These are phyloP conservation scores for Alternaria arbusti DNA, from an alignment of 2,329 filamentous ascomycete genomes.

Conservation along the genomic window DNA sequence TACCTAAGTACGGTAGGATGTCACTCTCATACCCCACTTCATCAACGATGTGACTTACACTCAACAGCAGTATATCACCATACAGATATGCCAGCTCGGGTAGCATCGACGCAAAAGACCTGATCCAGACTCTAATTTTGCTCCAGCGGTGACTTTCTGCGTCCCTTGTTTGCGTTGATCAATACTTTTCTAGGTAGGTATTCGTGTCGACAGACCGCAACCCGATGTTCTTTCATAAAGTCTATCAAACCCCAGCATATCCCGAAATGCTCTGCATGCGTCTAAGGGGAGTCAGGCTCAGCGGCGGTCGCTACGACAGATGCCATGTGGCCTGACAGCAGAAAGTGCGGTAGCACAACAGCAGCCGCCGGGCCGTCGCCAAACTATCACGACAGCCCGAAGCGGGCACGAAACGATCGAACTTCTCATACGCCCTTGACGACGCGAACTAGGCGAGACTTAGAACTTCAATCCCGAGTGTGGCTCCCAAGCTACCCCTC, in stretches of 20 bases:
- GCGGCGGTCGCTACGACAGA: not conserved
- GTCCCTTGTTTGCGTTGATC: not conserved
- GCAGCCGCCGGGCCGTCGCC: not conserved
- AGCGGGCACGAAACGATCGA: not conserved
- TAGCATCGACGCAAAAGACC: not conserved
- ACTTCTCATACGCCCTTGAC: not conserved
- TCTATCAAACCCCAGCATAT: not conserved
- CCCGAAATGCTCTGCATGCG: not conserved
- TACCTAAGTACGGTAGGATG: not conserved
- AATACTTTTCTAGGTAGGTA: not conserved
- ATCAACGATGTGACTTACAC: not conserved
- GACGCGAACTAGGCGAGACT: not conserved
- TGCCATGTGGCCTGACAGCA: constrained; percentile 1
- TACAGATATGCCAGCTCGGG: not conserved
- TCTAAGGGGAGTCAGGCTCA: not conserved
- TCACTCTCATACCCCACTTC: not conserved
- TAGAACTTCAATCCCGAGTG: not conserved
- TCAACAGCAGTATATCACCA: not conserved
- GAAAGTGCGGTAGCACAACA: not conserved
- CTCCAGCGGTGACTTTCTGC: not conserved
- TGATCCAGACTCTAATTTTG: not conserved
- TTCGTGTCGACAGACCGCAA: not conserved
- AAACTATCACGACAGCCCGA: not conserved
- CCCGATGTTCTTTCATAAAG: not conserved
- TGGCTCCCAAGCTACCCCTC: not conserved